Evolutionary conservation across 306 rosid genomes (phyloP), one percentile per base, ranked within the genome.

Genomic region (Gillenia trifoliata): DNA sequence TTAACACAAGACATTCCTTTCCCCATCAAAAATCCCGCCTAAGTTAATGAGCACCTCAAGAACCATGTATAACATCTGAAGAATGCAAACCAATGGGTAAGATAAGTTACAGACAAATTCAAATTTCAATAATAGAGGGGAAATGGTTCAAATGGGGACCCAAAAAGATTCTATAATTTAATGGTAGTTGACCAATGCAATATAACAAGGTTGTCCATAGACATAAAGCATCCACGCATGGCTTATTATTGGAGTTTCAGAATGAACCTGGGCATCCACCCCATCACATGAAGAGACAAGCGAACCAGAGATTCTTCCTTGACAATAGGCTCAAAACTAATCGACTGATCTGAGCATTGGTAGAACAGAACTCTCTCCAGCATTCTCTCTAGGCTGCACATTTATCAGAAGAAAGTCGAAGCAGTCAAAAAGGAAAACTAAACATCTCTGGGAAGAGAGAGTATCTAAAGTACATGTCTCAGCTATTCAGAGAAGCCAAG

Each of bases 381-480:
- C 97, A 82, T 91, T 91, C 84, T n/a, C n/a, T 93, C 94, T 45
- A 93, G 94, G 87, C 97, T 93, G 89, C 84, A 86, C 77, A 79
- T 77, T 84, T 22, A 68, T 68, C 43, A 71, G 61, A 64, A 61
- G 36, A 66, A 78, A 66, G 74, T 81, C 75, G 65, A n/a, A n/a
- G 12, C 23, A 63, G 55, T 74, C 59, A 66, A 73, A 7, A 73
- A 55, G 63, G 20, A 49, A 9, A 50, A 66, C 56, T 38, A 68
- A 60, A 70, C 22, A 63, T 33, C 41, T 55, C 75, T 12, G 40
- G 30, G 56, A n/a, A n/a, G n/a, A 38, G 13, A 12, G 30, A 66
- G 52, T 2, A 38, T 11, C 30, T 38, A 38, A 38, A 38, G 41
- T 38, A 38, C 0, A 38, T 2, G 11, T 66, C 31, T 5, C 47